Evolutionary conservation across 257 asterid genomes (phyloP), one percentile per base, ranked within the genome.

Genomic region (Nicotiana sylvestris): DNA sequence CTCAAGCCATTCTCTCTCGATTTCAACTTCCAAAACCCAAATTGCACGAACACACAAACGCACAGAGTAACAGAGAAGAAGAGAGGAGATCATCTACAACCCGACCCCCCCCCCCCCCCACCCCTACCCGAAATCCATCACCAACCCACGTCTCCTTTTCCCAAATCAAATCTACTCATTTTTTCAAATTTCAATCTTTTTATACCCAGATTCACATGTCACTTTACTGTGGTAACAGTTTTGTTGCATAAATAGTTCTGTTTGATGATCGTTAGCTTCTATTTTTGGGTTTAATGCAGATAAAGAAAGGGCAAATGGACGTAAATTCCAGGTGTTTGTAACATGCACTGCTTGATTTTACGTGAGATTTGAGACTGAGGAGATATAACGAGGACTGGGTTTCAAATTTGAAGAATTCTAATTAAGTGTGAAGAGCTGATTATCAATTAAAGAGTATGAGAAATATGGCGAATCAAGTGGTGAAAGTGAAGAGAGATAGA

Each of bases 401-500:
- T 43, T 43, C 51, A 43, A 9, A 8, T 43, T 43, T 0, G 3
- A 43, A 43, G 51, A 43, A 43, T 43, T 43, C 1, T 43, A 43
- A 43, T 43, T 43, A 43, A 43, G 51, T 43, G 51, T 6, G 11
- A 66, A 66, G 18, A 66, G 74, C n/a, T 18, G 74, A 29, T 30
- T 1, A 17, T 15, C 4, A 15, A 5, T 3, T 25, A 66, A 17
- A 66, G n/a, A 27, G 74, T 30, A 32, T 10, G 60, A 39, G 16
- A 55, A 29, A 61, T 32, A 80, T 60, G 82, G 18, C 95, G 92
- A 96, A 93, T 91, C 95, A 92, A 91, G 97, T 85, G 78, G 97
- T 90, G 92, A 87, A 82, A 82, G 95, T 91, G 89, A 91, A 81
- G 89, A 91, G 97, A 86, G 97, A 90, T 77, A 86, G 86, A 84